These are phyloP conservation scores for Iberis amara DNA, from an alignment of 441 rosid genomes.

Conservation along the genomic window DNA sequence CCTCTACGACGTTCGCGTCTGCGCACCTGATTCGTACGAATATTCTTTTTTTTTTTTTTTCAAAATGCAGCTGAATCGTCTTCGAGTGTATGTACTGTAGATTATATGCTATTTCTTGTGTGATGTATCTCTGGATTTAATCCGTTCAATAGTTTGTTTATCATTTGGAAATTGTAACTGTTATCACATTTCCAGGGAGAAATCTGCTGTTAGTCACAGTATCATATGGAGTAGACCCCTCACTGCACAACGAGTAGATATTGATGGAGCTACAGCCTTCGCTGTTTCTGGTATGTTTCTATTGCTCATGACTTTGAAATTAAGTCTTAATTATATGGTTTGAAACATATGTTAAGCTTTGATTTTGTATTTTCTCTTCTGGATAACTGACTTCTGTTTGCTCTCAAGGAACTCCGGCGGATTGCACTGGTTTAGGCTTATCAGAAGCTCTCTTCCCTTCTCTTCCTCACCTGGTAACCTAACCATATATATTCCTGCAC, in stretches of 20 bases:
- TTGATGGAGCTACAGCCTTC: conserved; percentile 67
- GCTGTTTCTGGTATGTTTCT: conserved; percentile 63
- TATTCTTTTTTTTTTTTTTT: background rate
- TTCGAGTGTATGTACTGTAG: background rate
- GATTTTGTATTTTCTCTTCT: background rate
- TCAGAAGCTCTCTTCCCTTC: conserved; percentile 63
- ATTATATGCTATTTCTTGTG: background rate
- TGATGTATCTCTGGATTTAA: background rate
- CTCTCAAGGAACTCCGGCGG: conserved; percentile 83
- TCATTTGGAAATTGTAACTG: no score
- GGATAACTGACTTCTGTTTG: conserved; percentile 6
- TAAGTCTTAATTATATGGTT: no score
- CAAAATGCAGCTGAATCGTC: conserved; percentile 4
- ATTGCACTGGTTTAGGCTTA: conserved; percentile 73
- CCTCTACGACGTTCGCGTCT: conserved; percentile 61
- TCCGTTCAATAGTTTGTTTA: no score
- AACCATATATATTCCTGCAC: conserved; percentile 10
- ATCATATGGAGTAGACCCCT: conserved; percentile 69
- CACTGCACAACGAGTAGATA: conserved; percentile 43
- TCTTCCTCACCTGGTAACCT: conserved; percentile 63
- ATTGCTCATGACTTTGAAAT: background rate
- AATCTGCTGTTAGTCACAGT: conserved; percentile 80
- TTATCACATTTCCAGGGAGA: conserved; percentile 43
- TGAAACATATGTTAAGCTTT: background rate
- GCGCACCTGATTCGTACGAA: conserved; percentile 84